Evolutionary conservation across 2,329 filamentous ascomycete species (phyloP).

Genomic region (Epichloe elymi): DNA sequence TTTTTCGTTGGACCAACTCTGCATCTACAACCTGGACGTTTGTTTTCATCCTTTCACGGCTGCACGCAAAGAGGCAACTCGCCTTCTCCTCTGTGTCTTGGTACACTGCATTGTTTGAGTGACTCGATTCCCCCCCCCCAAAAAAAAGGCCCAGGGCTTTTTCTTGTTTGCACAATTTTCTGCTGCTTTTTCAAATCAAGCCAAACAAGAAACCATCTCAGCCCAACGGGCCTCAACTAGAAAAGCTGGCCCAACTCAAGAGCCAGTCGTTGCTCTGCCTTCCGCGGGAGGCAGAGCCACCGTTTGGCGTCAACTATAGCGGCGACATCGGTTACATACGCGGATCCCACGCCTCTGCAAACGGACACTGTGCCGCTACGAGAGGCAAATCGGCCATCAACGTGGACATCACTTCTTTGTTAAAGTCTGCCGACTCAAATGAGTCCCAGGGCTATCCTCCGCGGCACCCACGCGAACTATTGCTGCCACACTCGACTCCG

Average conservation of each 20-base stretch:
- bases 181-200: background rate
- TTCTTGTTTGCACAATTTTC: background rate
- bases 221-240: slow-evolving; percentile 10
- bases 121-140: slow-evolving; percentile 2
- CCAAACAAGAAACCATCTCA: background rate
- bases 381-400: slow-evolving; percentile 40
- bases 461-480: slow-evolving; percentile 13
- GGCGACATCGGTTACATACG: slow-evolving; percentile 16
- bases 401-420: slow-evolving; percentile 90
- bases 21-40: background rate
- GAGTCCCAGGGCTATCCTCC: slow-evolving; percentile 45
- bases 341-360: slow-evolving; percentile 16
- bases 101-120: slow-evolving; percentile 10
- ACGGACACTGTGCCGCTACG: slow-evolving; percentile 14
- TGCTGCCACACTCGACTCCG: slow-evolving; percentile 10
- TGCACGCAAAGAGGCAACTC: slow-evolving; percentile 3
- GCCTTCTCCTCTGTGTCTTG: slow-evolving; percentile 6
- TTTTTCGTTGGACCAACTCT: background rate
- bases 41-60: background rate
- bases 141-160: slow-evolving; percentile 2
- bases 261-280: slow-evolving; percentile 28
- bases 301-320: slow-evolving; percentile 17
- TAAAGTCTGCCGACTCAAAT: slow-evolving; percentile 64
- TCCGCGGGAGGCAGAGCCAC: slow-evolving; percentile 24
- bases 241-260: slow-evolving; percentile 29